phyloP scores from a whole-genome alignment of 805 yeast genomes.

The Kluyveromyces nonfermentans region DNA sequence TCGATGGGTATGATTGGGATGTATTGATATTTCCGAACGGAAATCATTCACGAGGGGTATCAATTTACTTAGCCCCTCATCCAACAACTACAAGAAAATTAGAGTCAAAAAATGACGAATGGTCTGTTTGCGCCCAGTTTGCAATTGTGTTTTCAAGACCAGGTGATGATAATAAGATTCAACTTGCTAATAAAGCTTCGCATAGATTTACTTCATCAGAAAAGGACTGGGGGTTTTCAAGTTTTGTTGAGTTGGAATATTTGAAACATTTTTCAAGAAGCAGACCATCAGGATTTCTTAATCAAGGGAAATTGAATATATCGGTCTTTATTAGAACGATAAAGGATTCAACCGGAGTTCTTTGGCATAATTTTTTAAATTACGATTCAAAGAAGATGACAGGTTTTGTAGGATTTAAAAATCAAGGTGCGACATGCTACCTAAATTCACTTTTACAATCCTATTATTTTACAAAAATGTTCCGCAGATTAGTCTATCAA shows the following conservation, averaged over 20 bases:
- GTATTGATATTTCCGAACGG: conserved; percentile 73
- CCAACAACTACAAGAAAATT: conserved; percentile 18
- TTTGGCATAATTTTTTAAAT: conserved; percentile 82
- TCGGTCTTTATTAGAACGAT: conserved; percentile 70
- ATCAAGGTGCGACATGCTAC: conserved; percentile 98
- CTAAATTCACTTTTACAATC: conserved; percentile 83
- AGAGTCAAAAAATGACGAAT: conserved; percentile 33
- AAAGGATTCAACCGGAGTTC: conserved; percentile 85
- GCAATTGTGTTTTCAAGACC: conserved; percentile 82
- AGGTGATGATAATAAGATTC: conserved; percentile 45
- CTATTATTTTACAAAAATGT: conserved; percentile 72
- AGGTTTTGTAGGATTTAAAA: conserved; percentile 85
- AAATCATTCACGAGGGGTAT: conserved; percentile 47
- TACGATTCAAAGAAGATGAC: conserved; percentile 82
- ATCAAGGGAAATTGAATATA: conserved; percentile 52
- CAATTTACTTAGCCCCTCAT: conserved; percentile 75
- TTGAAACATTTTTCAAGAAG: conserved; percentile 33
- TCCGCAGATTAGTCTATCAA: conserved; percentile 77
- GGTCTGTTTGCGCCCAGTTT: conserved; percentile 92
- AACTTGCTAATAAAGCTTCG: conserved; percentile 52
- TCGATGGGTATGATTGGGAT: conserved; percentile 61
- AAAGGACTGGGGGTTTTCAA: conserved; percentile 94
- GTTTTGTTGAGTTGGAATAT: conserved; percentile 50
- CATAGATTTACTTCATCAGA: conserved; percentile 72
- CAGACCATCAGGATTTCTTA: conserved; percentile 34